These are phyloP conservation scores for Fusarium sp. DNA, from an alignment of 2,329 filamentous ascomycete species.

Conservation along the genomic window DNA sequence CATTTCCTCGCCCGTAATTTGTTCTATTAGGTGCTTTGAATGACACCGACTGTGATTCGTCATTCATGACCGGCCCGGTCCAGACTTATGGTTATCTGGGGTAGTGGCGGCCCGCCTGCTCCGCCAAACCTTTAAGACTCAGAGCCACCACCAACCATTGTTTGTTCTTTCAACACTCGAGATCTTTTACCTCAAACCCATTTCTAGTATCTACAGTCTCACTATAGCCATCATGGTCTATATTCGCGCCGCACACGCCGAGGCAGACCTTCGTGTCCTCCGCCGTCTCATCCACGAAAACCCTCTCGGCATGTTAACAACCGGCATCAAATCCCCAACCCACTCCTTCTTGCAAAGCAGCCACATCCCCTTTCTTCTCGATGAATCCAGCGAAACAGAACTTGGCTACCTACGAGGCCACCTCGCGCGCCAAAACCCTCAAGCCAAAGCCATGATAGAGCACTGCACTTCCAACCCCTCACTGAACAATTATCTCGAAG, in stretches of 20 bases:
- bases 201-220: fast-evolving
- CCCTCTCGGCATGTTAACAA: constrained; percentile 72
- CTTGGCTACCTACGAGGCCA: constrained; percentile 66
- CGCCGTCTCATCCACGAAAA: constrained; percentile 68
- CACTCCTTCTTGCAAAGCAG: constrained; percentile 66
- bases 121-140: constrained; percentile 26
- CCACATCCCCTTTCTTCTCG: constrained; percentile 71
- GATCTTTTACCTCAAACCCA: too few relatives aligned
- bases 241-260: constrained; percentile 58
- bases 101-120: constrained; percentile 21
- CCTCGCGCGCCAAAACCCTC: constrained; percentile 71
- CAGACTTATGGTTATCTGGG: not conserved
- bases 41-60: constrained; percentile 20
- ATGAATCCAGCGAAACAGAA: constrained; percentile 54
- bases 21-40: constrained; percentile 10
- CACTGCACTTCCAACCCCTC: constrained; percentile 31
- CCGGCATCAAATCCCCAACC: constrained; percentile 63
- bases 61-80: constrained; percentile 22
- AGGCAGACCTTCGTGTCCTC: constrained; percentile 61
- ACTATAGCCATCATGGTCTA: constrained; percentile 1
- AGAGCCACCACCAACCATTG: fast-evolving
- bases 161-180: not conserved
- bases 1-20: not conserved
- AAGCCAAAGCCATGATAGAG: constrained; percentile 70
- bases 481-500: constrained; percentile 48